A percentile compares a stretch with the other conserved stretches of the same genome.
Evolutionary conservation across 345 rosid species (phyloP).

Genomic region (Linum tenue): DNA sequence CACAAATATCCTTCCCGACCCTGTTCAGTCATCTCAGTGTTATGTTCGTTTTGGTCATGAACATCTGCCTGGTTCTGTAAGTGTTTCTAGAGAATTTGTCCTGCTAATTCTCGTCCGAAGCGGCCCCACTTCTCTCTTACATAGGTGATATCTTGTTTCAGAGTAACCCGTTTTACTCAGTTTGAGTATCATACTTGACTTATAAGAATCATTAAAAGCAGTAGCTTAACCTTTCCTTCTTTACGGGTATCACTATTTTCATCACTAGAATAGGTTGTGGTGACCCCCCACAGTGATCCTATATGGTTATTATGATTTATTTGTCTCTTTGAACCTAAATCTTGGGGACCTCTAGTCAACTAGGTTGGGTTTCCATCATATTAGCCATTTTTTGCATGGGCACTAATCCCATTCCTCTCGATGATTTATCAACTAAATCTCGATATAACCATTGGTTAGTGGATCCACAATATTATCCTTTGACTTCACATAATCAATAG

Average conservation of each 20-base stretch:
- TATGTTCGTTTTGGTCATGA: slow-evolving; percentile 1
- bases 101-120: not conserved
- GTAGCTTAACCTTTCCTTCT: not conserved
- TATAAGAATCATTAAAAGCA: not conserved
- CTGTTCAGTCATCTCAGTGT: not conserved
- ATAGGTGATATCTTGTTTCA: not conserved
- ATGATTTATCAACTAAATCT: not conserved
- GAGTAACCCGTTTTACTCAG: not conserved
- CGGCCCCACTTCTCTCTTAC: not conserved
- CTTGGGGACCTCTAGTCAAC: not conserved
- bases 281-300: not conserved
- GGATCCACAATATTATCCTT: slow-evolving; percentile 1
- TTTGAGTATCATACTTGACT: not conserved
- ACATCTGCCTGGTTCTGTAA: not conserved
- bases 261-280: not conserved
- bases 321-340: not conserved
- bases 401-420: not conserved
- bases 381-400: not conserved
- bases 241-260: not conserved
- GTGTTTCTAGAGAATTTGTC: not conserved
- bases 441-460: not conserved
- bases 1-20: not conserved
- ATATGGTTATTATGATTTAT: not conserved
- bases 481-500: not conserved
- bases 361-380: not conserved